Evolutionary conservation across 2,329 filamentous ascomycete genomes (phyloP).

Genomic region (Diaporthe velutina): DNA sequence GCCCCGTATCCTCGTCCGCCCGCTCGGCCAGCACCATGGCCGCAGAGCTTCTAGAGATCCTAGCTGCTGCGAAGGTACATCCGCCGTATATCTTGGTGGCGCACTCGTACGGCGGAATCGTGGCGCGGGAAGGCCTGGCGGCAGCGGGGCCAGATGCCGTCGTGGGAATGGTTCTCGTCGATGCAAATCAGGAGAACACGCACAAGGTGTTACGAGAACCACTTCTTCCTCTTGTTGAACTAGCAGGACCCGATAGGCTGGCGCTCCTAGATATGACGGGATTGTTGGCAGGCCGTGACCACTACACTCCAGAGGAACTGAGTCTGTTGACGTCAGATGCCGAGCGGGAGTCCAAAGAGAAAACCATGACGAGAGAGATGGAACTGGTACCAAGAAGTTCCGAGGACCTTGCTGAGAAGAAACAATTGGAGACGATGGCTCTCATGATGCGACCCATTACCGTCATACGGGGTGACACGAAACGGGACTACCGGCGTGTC

Average conservation of each 20-base stretch:
- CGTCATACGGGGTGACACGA: slow-evolving; percentile 2
- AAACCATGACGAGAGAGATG: neutral
- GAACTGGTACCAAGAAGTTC: neutral
- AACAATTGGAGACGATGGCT: neutral
- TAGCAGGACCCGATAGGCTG: neutral
- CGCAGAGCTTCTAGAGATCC: slow-evolving; percentile 7
- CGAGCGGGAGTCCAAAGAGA: neutral
- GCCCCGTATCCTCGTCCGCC: neutral
- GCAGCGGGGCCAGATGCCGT: neutral
- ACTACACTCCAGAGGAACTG: neutral
- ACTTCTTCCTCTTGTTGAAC: neutral
- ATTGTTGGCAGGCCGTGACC: neutral
- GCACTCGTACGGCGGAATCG: slow-evolving; percentile 1
- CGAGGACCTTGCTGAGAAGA: neutral
- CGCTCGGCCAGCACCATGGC: slow-evolving; percentile 16
- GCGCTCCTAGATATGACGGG: slow-evolving; percentile 19
- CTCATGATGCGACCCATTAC: slow-evolving; percentile 15
- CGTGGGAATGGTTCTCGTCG: slow-evolving; percentile 6
- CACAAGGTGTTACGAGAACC: neutral
- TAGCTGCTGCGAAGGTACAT: neutral
- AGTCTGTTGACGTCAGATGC: neutral
- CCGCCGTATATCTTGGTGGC: slow-evolving; percentile 10
- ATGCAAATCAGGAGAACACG: slow-evolving; percentile 18
- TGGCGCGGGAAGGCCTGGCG: neutral
- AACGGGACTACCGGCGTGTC: neutral